These are phyloP conservation scores for Syzygium aromaticum DNA, from an alignment of 345 rosid species.

Conservation along the genomic window DNA sequence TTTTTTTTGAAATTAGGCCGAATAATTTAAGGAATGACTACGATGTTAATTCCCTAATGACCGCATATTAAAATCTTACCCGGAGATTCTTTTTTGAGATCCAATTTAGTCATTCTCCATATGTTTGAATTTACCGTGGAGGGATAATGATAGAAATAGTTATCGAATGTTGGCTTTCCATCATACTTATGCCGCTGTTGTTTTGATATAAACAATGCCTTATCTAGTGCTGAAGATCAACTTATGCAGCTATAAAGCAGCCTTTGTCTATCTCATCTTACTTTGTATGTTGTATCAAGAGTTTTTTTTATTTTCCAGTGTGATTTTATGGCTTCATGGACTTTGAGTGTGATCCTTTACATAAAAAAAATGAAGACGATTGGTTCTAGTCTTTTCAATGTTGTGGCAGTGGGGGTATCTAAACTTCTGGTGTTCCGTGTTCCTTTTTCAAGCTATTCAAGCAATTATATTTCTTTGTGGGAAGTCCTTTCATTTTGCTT, in stretches of 20 bases:
- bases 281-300: background rate
- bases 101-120: no score
- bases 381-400: background rate
- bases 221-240: background rate
- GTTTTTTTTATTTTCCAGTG: background rate
- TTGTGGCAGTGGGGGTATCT: background rate
- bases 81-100: no score
- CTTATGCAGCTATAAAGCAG: background rate
- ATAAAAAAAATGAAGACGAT: background rate
- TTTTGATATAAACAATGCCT: background rate
- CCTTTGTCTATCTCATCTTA: background rate
- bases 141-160: no score
- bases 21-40: no score
- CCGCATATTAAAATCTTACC: no score
- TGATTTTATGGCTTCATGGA: background rate
- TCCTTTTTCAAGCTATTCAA: background rate
- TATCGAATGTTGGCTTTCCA: background rate
- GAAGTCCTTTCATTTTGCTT: background rate
- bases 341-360: background rate
- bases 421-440: background rate
- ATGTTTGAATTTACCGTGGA: no score
- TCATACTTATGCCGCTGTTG: background rate
- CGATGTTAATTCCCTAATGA: no score
- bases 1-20: no score
- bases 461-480: background rate